Evolutionary conservation across 2,329 filamentous ascomycete genomes (phyloP).

Genomic region (Madurella mycetomatis): DNA sequence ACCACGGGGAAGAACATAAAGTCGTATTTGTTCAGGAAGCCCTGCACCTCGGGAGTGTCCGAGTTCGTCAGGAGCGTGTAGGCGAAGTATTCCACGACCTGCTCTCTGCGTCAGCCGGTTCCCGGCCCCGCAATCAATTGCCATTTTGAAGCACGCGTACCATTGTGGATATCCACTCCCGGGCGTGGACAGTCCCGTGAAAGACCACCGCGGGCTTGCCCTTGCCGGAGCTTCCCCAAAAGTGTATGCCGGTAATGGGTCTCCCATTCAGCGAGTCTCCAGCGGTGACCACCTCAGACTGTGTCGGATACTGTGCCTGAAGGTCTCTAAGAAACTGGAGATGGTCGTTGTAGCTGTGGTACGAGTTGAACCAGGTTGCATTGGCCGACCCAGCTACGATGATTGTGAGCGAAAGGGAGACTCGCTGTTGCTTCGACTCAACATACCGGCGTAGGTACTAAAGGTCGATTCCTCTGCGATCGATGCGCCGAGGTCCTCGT

Average conservation of each 20-base stretch:
- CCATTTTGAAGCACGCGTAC: slow-evolving; percentile 47
- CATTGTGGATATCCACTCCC: slow-evolving; percentile 52
- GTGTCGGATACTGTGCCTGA: slow-evolving; percentile 39
- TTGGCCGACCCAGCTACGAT: slow-evolving; percentile 20
- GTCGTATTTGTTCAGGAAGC: slow-evolving; percentile 53
- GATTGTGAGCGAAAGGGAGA: neutral
- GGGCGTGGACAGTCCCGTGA: slow-evolving; percentile 50
- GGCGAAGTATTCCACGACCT: slow-evolving; percentile 44
- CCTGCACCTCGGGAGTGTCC: slow-evolving; percentile 35
- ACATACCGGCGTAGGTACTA: slow-evolving; percentile 30
- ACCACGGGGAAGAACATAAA: slow-evolving; percentile 55
- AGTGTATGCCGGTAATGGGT: slow-evolving; percentile 56
- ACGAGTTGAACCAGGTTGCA: slow-evolving; percentile 48
- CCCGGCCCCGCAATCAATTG: neutral
- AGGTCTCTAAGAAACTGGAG: slow-evolving; percentile 45
- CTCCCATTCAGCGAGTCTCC: slow-evolving; percentile 44
- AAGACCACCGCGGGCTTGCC: slow-evolving; percentile 48
- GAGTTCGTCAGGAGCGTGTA: slow-evolving; percentile 43
- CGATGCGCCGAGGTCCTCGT: slow-evolving; percentile 37
- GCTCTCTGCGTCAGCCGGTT: neutral
- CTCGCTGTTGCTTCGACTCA: neutral
- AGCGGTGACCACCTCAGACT: slow-evolving; percentile 44
- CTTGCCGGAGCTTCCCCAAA: slow-evolving; percentile 45
- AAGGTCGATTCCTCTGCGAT: slow-evolving; percentile 35
- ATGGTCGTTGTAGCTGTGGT: slow-evolving; percentile 52